Conservation (phyloP, 2,329 filamentous ascomycete genomes). For the Microsporum canis region DNA sequence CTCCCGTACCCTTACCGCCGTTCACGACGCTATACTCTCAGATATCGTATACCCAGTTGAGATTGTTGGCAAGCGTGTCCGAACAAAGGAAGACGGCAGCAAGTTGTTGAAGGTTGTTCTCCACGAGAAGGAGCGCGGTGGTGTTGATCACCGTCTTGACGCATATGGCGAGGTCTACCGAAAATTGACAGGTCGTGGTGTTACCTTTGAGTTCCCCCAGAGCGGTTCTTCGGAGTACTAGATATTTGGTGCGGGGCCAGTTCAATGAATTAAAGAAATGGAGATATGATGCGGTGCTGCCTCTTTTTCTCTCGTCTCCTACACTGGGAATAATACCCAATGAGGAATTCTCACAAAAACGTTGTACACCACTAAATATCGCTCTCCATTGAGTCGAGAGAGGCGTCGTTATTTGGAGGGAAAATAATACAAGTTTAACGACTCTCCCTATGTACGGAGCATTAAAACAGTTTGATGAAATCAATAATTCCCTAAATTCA, state of each 20-base stretch:
- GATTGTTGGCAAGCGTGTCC: conserved; percentile 97
- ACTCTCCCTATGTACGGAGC: not conserved
- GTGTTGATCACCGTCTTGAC: conserved; percentile 98
- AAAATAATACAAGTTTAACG: conserved; percentile 5
- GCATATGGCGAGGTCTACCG: conserved; percentile 99
- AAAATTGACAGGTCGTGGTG: conserved; percentile 88
- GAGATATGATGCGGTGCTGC: conserved; percentile 4
- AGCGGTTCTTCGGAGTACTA: conserved; percentile 69
- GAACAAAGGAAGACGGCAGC: conserved; percentile 97
- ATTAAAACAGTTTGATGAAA: not conserved
- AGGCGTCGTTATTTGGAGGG: conserved; percentile 4
- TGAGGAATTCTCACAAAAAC: not conserved
- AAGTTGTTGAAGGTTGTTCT: conserved; percentile 98
- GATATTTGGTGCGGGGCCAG: conserved; percentile 22
- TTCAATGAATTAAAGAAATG: conserved; percentile 3
- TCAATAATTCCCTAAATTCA: not conserved
- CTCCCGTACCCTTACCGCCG: conserved; percentile 92
- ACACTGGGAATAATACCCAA: not conserved
- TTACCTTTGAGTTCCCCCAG: conserved; percentile 98
- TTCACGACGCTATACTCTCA: conserved; percentile 95
- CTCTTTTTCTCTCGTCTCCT: conserved; percentile 8
- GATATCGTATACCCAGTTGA: conserved; percentile 99
- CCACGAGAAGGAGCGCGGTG: conserved; percentile 99
- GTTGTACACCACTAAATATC: conserved; percentile 4
- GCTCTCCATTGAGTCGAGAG: not conserved